phyloP scores from a whole-genome alignment of 1,139 yeast genomes.

The Lodderomyces pseudojiufengensis region DNA sequence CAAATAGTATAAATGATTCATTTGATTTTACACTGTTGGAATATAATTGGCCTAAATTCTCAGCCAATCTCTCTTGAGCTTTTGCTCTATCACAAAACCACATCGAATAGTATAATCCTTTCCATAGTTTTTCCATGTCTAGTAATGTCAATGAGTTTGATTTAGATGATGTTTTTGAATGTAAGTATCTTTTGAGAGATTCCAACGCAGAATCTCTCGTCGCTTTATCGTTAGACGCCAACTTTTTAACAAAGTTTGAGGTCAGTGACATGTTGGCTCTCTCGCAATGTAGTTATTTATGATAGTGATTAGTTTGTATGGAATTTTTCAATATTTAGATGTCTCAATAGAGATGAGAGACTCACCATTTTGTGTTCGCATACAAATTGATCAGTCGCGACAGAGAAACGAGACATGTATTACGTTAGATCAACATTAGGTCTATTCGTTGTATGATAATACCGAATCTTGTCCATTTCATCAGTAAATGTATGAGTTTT shows the following conservation, averaged over 20 bases:
- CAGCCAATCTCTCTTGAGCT: slow-evolving; percentile 85
- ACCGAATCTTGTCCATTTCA: too few relatives aligned
- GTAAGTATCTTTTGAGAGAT: slow-evolving; percentile 58
- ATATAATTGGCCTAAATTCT: slow-evolving; percentile 62
- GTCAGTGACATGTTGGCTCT: slow-evolving; percentile 22
- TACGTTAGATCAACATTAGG: too few relatives aligned
- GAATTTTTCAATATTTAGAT: background rate
- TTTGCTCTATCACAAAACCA: slow-evolving; percentile 95
- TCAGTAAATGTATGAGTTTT: too few relatives aligned
- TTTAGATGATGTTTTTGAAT: slow-evolving; percentile 26
- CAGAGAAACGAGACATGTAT: background rate
- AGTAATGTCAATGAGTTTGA: slow-evolving; percentile 20
- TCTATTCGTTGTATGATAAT: too few relatives aligned
- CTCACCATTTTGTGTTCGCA: background rate
- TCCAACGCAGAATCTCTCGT: slow-evolving; percentile 75
- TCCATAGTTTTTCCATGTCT: slow-evolving; percentile 86
- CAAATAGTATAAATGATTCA: slow-evolving; percentile 36
- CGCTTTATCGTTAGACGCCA: slow-evolving; percentile 77
- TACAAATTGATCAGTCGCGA: background rate
- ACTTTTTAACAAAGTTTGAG: slow-evolving; percentile 62
- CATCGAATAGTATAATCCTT: slow-evolving; percentile 88
- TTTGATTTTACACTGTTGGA: slow-evolving; percentile 39
- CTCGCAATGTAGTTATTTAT: background rate
- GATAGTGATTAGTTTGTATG: background rate
- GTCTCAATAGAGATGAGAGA: slow-evolving; percentile 1